Conservation (phyloP, 2,329 filamentous ascomycete species). For the Colletotrichum sojae region DNA sequence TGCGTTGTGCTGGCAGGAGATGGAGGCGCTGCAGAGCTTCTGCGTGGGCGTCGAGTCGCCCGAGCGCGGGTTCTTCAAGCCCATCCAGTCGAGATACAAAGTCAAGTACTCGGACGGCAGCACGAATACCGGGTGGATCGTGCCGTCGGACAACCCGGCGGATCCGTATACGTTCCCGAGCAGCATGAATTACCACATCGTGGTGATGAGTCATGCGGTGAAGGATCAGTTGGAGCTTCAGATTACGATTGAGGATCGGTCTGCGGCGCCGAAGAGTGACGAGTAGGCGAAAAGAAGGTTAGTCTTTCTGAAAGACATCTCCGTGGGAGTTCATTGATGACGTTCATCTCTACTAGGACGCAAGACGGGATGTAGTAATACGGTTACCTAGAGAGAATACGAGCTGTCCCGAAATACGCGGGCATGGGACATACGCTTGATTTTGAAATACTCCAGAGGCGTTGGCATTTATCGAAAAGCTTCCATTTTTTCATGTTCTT, state of each 20-base stretch:
- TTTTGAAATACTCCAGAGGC: too few relatives aligned
- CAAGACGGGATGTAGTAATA: too few relatives aligned
- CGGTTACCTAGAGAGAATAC: too few relatives aligned
- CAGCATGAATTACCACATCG: constrained; percentile 28
- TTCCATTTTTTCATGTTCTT: too few relatives aligned
- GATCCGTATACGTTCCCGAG: constrained; percentile 25
- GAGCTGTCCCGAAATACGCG: too few relatives aligned
- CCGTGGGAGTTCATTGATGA: too few relatives aligned
- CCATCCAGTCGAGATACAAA: constrained; percentile 33
- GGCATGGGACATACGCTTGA: too few relatives aligned
- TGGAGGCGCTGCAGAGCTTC: constrained; percentile 32
- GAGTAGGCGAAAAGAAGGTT: not conserved
- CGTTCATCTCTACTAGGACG: too few relatives aligned
- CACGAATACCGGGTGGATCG: constrained; percentile 9
- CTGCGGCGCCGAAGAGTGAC: not conserved
- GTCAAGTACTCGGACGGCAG: constrained; percentile 34
- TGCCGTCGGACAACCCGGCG: constrained; percentile 17
- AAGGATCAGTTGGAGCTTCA: constrained; percentile 29
- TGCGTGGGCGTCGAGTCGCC: constrained; percentile 36
- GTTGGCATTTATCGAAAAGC: not conserved
- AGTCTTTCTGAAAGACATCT: not conserved
- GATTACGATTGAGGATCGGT: constrained; percentile 18
- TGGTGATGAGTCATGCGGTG: constrained; percentile 6
- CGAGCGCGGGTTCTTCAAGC: constrained; percentile 32
- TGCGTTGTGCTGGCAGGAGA: constrained; percentile 33